Percentiles rank a stretch among this genome's conserved stretches.
phyloP scores from a whole-genome alignment of 164 flowering plant species.

The Chimonanthus praecox region DNA sequence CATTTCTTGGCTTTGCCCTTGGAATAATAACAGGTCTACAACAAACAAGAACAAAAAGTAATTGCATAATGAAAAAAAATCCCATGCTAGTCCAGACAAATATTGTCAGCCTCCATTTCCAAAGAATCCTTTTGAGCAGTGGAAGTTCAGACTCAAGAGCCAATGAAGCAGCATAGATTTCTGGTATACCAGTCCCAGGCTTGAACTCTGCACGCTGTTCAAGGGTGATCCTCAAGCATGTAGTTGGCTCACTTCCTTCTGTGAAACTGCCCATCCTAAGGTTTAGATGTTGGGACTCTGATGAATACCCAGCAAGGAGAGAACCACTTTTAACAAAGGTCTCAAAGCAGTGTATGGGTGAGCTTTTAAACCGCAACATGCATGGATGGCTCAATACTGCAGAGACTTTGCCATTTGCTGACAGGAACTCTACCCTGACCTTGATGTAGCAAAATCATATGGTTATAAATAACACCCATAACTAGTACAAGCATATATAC shows the following conservation, averaged over 20 bases:
- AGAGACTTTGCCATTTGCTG: constrained; percentile 43
- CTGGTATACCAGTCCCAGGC: constrained; percentile 74
- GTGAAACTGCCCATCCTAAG: constrained; percentile 42
- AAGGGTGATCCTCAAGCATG: constrained; percentile 58
- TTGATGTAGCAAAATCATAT: constrained; percentile 22
- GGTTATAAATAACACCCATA: not conserved
- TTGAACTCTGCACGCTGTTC: constrained; percentile 76
- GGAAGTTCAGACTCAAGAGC: constrained; percentile 71
- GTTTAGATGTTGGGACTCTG: constrained; percentile 62
- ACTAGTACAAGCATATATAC: not conserved
- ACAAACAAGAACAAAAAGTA: constrained; percentile 49
- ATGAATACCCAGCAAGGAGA: constrained; percentile 62
- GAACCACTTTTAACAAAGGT: constrained; percentile 59
- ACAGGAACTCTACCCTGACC: constrained; percentile 72
- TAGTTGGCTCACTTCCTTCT: constrained; percentile 55
- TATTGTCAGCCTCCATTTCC: constrained; percentile 71
- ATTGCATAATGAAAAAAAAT: constrained; percentile 35
- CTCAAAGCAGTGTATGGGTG: constrained; percentile 46
- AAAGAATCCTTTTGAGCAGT: constrained; percentile 50
- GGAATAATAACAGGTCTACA: constrained; percentile 65
- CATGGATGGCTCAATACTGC: constrained; percentile 61
- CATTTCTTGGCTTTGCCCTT: constrained; percentile 24
- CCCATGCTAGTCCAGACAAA: constrained; percentile 58
- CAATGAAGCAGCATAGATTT: constrained; percentile 60
- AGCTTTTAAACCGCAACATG: constrained; percentile 69